A percentile compares a stretch with the other conserved stretches of the same genome.
These are phyloP conservation scores for Immersiella caudata DNA, from an alignment of 495 filamentous ascomycete species.

Conservation along the genomic window DNA sequence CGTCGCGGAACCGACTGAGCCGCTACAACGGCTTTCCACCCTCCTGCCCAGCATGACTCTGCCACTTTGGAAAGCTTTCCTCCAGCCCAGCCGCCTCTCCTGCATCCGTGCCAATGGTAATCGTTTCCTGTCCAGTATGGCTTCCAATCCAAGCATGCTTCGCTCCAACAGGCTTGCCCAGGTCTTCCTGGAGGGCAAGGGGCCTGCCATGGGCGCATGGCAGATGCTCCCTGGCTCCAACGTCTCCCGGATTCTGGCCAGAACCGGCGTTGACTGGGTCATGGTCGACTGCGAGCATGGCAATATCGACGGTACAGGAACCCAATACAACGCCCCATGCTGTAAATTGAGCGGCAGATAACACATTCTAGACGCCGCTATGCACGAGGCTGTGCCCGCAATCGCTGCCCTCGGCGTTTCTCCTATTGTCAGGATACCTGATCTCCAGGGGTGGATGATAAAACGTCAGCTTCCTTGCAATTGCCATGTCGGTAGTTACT, in stretches of 20 bases:
- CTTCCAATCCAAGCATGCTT: constrained; percentile 55
- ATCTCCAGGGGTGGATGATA: constrained; percentile 69
- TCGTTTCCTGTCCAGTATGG: constrained; percentile 21
- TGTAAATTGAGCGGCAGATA: constrained; percentile 16
- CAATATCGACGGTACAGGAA: constrained; percentile 66
- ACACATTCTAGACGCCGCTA: constrained; percentile 61
- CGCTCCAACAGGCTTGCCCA: constrained; percentile 64
- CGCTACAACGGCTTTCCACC: too few species aligned
- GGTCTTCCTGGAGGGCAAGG: constrained; percentile 57
- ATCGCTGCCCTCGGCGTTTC: constrained; percentile 68
- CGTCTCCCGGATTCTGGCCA: constrained; percentile 66
- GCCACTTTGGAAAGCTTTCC: not conserved
- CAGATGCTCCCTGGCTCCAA: constrained; percentile 78
- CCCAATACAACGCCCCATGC: not conserved
- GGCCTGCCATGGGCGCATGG: constrained; percentile 67
- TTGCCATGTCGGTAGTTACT: not conserved
- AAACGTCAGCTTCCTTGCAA: constrained; percentile 56
- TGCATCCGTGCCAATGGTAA: not conserved
- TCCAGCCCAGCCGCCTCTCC: not conserved
- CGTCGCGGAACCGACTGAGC: too few species aligned
- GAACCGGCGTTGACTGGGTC: constrained; percentile 73
- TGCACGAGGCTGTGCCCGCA: constrained; percentile 82
- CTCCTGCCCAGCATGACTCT: not conserved
- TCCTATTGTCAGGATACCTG: constrained; percentile 68
- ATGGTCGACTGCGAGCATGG: constrained; percentile 79